Conservation (phyloP, 371 early-diverging fungal genomes). For the Mucor irregularis region DNA sequence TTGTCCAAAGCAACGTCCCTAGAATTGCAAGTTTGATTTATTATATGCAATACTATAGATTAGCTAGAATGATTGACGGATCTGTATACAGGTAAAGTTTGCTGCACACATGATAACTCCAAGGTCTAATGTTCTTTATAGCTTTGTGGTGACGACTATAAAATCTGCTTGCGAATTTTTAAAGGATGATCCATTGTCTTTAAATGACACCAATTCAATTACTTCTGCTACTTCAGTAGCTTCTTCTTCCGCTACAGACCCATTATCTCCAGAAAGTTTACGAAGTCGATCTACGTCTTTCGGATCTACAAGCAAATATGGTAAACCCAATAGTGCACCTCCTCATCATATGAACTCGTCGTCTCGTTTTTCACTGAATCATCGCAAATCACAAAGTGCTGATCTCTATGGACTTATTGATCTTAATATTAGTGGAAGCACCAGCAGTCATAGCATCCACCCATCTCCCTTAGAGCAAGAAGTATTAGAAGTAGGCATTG, state of each 20-base stretch:
- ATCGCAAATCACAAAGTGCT: constrained; percentile 49
- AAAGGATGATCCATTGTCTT: constrained; percentile 55
- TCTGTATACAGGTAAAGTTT: constrained; percentile 31
- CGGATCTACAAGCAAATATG: constrained; percentile 9
- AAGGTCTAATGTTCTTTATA: constrained; percentile 2
- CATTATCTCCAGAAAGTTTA: constrained; percentile 21
- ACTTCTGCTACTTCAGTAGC: constrained; percentile 28
- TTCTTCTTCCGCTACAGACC: constrained; percentile 20
- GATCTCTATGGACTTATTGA: constrained; percentile 29
- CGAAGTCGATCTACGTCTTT: constrained; percentile 35
- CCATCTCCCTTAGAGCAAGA: constrained; percentile 4
- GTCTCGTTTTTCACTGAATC: constrained; percentile 21
- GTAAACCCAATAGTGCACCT: constrained; percentile 9
- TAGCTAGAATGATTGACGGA: constrained; percentile 48
- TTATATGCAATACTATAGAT: constrained; percentile 58
- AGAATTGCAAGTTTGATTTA: constrained; percentile 55
- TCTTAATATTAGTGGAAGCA: not conserved
- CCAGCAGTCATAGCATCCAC: not conserved
- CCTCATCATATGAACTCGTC: constrained; percentile 1
- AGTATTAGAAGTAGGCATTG: not conserved
- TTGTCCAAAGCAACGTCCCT: constrained; percentile 53
- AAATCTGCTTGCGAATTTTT: constrained; percentile 57
- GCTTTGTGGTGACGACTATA: constrained; percentile 56
- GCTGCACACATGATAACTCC: not conserved
- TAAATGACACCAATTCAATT: constrained; percentile 36